Conservation (phyloP, 768 basidiomycete species). For the Agrocybe chaxingu region DNA sequence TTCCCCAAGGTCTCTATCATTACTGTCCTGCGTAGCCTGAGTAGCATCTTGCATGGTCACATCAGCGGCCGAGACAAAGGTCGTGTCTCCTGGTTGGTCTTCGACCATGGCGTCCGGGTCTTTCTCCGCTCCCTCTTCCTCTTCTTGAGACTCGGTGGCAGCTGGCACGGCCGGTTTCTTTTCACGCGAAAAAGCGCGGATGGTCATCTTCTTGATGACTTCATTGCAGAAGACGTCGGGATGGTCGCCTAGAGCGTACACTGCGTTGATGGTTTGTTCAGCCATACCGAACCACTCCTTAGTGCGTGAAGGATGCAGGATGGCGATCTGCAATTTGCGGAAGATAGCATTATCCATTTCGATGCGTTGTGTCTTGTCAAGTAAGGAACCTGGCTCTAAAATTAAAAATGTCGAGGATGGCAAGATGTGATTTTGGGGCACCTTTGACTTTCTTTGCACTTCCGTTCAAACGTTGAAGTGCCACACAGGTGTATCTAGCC, state of each 20-base stretch:
- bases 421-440: slow-evolving; percentile 17
- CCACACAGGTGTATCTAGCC: slow-evolving; percentile 91
- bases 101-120: slow-evolving; percentile 50
- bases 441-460: slow-evolving; percentile 98
- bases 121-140: slow-evolving; percentile 8
- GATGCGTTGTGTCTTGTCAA: slow-evolving; percentile 81
- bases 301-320: slow-evolving; percentile 76
- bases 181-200: slow-evolving; percentile 56
- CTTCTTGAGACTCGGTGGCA: slow-evolving; percentile 10
- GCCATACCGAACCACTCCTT: slow-evolving; percentile 97
- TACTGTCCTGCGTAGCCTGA: slow-evolving; percentile 22
- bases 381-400: slow-evolving; percentile 63
- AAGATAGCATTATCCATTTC: slow-evolving; percentile 89
- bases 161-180: slow-evolving; percentile 19
- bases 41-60: slow-evolving; percentile 25
- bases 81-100: slow-evolving; percentile 37
- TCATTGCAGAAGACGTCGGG: slow-evolving; percentile 81
- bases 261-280: slow-evolving; percentile 95
- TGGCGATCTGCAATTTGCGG: slow-evolving; percentile 72
- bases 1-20: slow-evolving; percentile 62
- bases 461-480: slow-evolving; percentile 87
- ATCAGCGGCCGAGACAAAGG: slow-evolving; percentile 21
- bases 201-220: slow-evolving; percentile 80
- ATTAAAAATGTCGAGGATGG: slow-evolving; percentile 1
- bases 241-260: slow-evolving; percentile 91